Percentiles rank a stretch among this genome's conserved stretches.
These are phyloP conservation scores for Quercus tomentella DNA, from an alignment of 331 rosid genomes.

Conservation along the genomic window DNA sequence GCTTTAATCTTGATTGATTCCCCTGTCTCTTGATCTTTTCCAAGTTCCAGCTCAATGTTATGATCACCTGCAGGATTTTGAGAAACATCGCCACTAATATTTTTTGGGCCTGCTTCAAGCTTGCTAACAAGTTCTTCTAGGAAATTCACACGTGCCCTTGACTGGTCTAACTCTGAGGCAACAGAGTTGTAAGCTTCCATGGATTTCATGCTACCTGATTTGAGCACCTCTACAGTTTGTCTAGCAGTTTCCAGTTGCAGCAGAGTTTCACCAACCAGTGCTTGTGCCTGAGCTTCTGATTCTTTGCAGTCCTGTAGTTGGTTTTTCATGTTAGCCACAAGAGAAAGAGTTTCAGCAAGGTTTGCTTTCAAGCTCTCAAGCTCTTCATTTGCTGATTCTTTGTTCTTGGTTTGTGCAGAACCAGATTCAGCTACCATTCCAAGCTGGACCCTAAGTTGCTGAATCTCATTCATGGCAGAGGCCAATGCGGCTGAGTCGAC, in stretches of 20 bases:
- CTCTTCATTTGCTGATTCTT: constrained; percentile 47
- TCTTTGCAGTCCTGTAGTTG: constrained; percentile 50
- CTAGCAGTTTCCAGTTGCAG: constrained; percentile 72
- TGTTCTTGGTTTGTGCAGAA: constrained; percentile 40
- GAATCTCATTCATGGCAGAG: constrained; percentile 59
- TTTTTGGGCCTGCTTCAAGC: constrained; percentile 26
- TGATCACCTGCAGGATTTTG: constrained; percentile 9
- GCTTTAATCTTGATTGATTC: constrained; percentile 29
- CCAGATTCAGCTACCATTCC: constrained; percentile 49
- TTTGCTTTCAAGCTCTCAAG: constrained; percentile 54
- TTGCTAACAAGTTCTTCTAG: constrained; percentile 56
- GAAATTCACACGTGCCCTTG: constrained; percentile 45
- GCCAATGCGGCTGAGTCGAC: constrained; percentile 54
- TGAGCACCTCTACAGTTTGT: constrained; percentile 48
- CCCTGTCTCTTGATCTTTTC: constrained; percentile 13
- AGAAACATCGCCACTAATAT: constrained; percentile 10
- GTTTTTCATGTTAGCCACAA: constrained; percentile 55
- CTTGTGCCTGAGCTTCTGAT: constrained; percentile 66
- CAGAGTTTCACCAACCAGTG: constrained; percentile 50
- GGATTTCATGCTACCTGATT: constrained; percentile 45
- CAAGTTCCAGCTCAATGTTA: constrained; percentile 21
- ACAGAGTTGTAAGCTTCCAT: constrained; percentile 47
- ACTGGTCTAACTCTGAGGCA: constrained; percentile 55
- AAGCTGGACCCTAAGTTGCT: constrained; percentile 65
- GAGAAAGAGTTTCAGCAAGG: constrained; percentile 60